phyloP scores from a whole-genome alignment of 306 rosid species.

The Pyrus communis region DNA sequence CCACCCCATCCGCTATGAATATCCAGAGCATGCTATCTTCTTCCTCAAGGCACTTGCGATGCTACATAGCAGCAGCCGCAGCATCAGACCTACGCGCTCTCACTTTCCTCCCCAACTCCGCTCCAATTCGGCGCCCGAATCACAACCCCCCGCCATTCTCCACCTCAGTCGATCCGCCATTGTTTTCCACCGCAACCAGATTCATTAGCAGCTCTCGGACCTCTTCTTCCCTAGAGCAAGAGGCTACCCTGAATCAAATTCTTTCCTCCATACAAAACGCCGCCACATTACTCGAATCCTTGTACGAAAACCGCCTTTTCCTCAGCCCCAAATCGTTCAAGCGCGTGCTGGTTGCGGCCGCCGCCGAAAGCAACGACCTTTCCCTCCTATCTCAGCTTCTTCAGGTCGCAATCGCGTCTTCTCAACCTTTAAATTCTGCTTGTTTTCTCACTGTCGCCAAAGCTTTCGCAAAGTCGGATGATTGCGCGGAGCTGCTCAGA shows the following conservation, averaged over 20 bases:
- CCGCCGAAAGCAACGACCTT: slow-evolving; percentile 47
- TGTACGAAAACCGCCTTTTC: slow-evolving; percentile 26
- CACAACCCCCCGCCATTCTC: slow-evolving; percentile 11
- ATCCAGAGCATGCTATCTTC: neutral
- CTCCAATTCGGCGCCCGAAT: neutral
- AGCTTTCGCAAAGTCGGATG: slow-evolving; percentile 45
- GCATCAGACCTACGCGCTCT: neutral
- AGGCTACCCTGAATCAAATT: slow-evolving; percentile 34
- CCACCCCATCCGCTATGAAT: neutral
- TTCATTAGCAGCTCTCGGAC: slow-evolving; percentile 26
- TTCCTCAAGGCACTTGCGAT: neutral
- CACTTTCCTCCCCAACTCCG: neutral
- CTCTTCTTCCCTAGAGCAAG: slow-evolving; percentile 25
- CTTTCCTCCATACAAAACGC: slow-evolving; percentile 29
- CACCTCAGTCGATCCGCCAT: slow-evolving; percentile 12
- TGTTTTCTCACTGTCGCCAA: slow-evolving; percentile 46
- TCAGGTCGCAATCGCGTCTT: slow-evolving; percentile 32
- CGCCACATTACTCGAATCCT: slow-evolving; percentile 35
- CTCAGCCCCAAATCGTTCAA: slow-evolving; percentile 29
- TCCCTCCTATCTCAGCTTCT: slow-evolving; percentile 42
- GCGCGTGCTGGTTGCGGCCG: slow-evolving; percentile 46
- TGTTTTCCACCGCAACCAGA: slow-evolving; percentile 17
- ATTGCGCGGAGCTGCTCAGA: slow-evolving; percentile 22
- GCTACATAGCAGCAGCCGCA: neutral
- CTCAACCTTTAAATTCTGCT: slow-evolving; percentile 32